Conservation (phyloP, 169 alveolate genomes). For the Cryptosporidium andersoni region DNA sequence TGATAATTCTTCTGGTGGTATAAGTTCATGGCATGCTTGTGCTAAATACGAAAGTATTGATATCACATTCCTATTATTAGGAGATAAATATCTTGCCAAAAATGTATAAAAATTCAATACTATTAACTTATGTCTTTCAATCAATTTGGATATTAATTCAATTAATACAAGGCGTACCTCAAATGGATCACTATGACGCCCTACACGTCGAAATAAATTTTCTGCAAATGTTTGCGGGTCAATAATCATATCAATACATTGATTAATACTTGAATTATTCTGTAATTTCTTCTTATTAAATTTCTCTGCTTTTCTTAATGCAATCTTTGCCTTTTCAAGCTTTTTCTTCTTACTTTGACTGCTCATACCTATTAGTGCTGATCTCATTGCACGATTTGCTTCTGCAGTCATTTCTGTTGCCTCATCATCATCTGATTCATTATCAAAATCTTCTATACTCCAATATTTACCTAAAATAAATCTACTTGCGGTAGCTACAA, state of each 20-base stretch:
- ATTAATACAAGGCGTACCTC: conserved; percentile 80
- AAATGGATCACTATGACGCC: conserved; percentile 73
- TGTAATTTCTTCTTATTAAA: conserved; percentile 8
- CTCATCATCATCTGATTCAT: conserved; percentile 56
- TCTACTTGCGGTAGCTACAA: conserved; percentile 31
- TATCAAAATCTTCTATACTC: conserved; percentile 37
- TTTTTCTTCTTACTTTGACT: conserved; percentile 34
- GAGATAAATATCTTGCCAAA: conserved; percentile 81
- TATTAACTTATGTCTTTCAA: conserved; percentile 85
- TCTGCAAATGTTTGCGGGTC: conserved; percentile 86
- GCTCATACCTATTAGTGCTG: conserved; percentile 42
- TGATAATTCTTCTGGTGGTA: conserved; percentile 85
- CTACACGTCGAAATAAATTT: conserved; percentile 75
- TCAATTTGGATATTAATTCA: conserved; percentile 83
- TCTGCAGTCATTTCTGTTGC: conserved; percentile 41
- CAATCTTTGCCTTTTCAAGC: conserved; percentile 45
- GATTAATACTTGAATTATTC: conserved; percentile 24
- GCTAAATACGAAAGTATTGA: conserved; percentile 85
- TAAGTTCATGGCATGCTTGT: conserved; percentile 86
- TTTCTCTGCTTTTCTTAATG: conserved; percentile 30
- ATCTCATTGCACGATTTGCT: conserved; percentile 57
- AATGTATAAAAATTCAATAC: conserved; percentile 80
- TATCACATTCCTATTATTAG: conserved; percentile 85
- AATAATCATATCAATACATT: conserved; percentile 81
- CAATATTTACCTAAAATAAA: conserved; percentile 47